Percentiles rank a stretch among this genome's conserved stretches.
Conservation (phyloP, 176 grass and related monocot species). For the Zoysia japonica region DNA sequence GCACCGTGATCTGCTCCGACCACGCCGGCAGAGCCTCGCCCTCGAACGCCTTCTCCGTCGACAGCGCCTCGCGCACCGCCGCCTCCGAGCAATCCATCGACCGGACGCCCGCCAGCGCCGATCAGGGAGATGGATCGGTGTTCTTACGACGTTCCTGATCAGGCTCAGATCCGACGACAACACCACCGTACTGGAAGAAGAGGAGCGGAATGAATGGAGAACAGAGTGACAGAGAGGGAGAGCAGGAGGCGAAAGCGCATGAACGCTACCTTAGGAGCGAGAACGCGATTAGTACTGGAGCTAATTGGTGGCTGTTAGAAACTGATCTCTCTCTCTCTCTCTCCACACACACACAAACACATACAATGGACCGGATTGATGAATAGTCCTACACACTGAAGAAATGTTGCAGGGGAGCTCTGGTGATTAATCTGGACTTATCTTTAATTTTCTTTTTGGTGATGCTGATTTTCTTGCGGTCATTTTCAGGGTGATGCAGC, state of each 20-base stretch:
- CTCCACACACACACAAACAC: background rate
- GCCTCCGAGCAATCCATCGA: slow-evolving; percentile 6
- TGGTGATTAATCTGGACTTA: too few species aligned
- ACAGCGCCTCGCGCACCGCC: slow-evolving; percentile 37
- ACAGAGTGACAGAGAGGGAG: background rate
- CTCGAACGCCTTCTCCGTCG: slow-evolving; percentile 68
- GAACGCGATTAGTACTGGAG: background rate
- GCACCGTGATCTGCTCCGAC: slow-evolving; percentile 69
- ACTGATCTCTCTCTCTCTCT: background rate
- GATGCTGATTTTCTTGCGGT: slow-evolving; percentile 15
- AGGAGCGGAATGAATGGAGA: background rate
- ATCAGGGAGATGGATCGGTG: background rate
- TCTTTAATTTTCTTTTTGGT: background rate
- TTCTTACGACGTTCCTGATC: background rate
- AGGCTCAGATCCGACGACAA: too few species aligned
- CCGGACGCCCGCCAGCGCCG: too few species aligned
- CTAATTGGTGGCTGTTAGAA: background rate
- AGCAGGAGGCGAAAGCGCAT: background rate
- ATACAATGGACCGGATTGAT: background rate
- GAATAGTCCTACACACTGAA: background rate
- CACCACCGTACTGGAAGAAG: background rate
- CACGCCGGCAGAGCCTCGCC: slow-evolving; percentile 53
- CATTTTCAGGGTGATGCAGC: background rate
- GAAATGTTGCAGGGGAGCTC: background rate
- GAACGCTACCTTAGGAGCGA: too few species aligned